Percentiles rank a stretch among this genome's conserved stretches.
Evolutionary conservation across 306 rosid genomes (phyloP).

Genomic region (Clitoria ternatea): DNA sequence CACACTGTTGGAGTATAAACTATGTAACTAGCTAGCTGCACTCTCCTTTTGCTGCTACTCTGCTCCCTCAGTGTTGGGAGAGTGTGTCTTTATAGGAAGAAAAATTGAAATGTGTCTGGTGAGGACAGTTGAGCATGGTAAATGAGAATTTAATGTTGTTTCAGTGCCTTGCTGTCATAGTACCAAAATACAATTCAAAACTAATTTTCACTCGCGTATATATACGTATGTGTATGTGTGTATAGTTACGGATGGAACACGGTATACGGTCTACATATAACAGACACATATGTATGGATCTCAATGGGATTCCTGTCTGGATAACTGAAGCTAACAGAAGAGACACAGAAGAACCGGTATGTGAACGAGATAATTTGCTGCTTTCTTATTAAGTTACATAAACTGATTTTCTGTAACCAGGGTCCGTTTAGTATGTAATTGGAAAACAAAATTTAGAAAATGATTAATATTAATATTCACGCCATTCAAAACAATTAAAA

Average conservation of each 20-base stretch:
- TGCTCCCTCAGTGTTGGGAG: background rate
- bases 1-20: background rate
- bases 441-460: too few relatives aligned
- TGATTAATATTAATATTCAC: too few relatives aligned
- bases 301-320: background rate
- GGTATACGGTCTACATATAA: background rate
- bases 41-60: background rate
- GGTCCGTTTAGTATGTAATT: too few relatives aligned
- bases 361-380: too few relatives aligned
- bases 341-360: too few relatives aligned
- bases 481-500: too few relatives aligned
- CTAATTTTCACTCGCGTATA: background rate
- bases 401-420: too few relatives aligned
- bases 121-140: slow-evolving; percentile 4
- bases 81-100: background rate
- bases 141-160: slow-evolving; percentile 1
- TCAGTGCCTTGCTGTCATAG: slow-evolving; percentile 1
- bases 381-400: too few relatives aligned
- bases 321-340: too few relatives aligned
- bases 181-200: background rate
- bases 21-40: background rate
- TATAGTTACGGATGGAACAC: background rate
- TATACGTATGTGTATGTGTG: background rate
- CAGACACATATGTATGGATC: background rate
- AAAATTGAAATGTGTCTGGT: background rate